Conservation (phyloP, 257 asterid species). For the Primulina eburnea region DNA sequence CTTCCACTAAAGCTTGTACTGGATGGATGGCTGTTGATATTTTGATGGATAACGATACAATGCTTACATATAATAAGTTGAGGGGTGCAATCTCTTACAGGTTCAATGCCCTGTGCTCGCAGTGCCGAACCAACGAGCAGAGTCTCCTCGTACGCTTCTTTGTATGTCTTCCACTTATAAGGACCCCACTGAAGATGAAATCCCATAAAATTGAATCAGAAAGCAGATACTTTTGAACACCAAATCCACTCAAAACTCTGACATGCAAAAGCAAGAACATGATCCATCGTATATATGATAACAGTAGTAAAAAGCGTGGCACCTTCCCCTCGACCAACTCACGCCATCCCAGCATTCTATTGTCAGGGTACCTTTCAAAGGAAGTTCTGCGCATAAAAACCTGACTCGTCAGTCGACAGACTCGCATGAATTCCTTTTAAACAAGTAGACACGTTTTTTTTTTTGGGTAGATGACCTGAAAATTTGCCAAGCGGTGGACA, state of each 20-base stretch:
- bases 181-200: conserved; percentile 66
- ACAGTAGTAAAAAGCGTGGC: conserved; percentile 5
- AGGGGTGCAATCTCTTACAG: conserved; percentile 49
- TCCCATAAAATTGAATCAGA: conserved; percentile 10
- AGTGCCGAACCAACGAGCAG: conserved; percentile 73
- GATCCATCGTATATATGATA: not conserved
- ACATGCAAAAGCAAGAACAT: not conserved
- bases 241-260: not conserved
- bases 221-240: not conserved
- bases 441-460: not conserved
- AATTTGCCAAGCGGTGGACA: conserved; percentile 72
- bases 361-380: conserved; percentile 58
- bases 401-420: not conserved
- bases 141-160: conserved; percentile 65
- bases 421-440: not conserved
- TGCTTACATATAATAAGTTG: no score
- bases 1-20: no score
- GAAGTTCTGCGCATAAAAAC: conserved; percentile 51
- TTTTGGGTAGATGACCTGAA: conserved; percentile 42
- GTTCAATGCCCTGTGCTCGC: conserved; percentile 59
- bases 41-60: not conserved
- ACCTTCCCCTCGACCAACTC: conserved; percentile 54
- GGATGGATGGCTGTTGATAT: not conserved
- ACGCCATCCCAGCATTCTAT: conserved; percentile 94
- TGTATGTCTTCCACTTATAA: conserved; percentile 80